A percentile compares a stretch with the other conserved stretches of the same genome.
Conservation (phyloP, 768 basidiomycete genomes). For the Termitomyces sp. region DNA sequence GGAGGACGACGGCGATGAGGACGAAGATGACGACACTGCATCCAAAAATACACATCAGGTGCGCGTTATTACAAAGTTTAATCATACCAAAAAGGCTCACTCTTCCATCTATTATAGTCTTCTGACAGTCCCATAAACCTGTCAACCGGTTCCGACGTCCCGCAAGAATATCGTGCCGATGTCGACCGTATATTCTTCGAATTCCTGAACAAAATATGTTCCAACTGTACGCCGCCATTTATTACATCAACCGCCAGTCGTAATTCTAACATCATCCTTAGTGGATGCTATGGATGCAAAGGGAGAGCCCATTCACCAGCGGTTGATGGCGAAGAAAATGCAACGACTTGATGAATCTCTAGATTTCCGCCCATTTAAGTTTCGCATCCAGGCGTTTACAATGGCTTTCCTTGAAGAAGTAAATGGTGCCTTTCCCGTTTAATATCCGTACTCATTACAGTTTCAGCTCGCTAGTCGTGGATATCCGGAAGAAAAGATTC, state of each 20-base stretch:
- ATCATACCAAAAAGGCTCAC: conserved; percentile 6
- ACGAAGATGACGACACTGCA: conserved; percentile 35
- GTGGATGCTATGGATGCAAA: conserved; percentile 93
- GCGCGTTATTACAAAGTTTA: conserved; percentile 1
- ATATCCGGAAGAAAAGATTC: conserved; percentile 91
- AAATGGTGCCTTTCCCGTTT: conserved; percentile 18
- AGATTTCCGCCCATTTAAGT: conserved; percentile 98
- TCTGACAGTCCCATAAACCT: conserved; percentile 31
- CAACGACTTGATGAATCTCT: conserved; percentile 92
- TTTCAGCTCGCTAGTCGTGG: conserved; percentile 77
- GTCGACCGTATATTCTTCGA: conserved; percentile 91
- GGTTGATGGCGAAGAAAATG: conserved; percentile 99
- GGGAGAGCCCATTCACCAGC: conserved; percentile 96
- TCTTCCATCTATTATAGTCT: conserved; percentile 19
- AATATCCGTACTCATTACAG: neutral
- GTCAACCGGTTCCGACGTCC: conserved; percentile 51
- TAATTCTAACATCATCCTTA: conserved; percentile 31
- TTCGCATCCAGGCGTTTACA: conserved; percentile 97
- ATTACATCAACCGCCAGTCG: conserved; percentile 11
- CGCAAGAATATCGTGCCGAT: conserved; percentile 75
- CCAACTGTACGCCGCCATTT: conserved; percentile 62
- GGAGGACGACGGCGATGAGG: conserved; percentile 43
- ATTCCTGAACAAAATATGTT: conserved; percentile 85
- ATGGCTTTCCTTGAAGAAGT: conserved; percentile 94
- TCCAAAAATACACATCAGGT: conserved; percentile 21